Evolutionary conservation across 495 filamentous ascomycete species (phyloP), one percentile per base, ranked within the genome.

Genomic region (Neurospora sp.): DNA sequence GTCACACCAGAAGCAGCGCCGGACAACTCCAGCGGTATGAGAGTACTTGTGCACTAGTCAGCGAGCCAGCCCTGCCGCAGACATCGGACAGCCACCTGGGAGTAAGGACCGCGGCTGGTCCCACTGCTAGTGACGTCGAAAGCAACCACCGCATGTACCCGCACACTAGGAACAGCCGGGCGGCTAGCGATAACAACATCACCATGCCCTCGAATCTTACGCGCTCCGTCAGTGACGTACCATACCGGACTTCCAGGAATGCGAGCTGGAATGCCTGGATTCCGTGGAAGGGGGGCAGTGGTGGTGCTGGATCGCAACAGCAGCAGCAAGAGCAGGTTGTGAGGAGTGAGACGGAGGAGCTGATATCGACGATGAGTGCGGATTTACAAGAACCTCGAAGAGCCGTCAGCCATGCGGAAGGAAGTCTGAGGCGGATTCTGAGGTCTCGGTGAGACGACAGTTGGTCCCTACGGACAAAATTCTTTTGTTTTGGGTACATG

Each of bases 31-130:
- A 46, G 48, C 69, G 71, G 10, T 39, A 35, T 11, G 75, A 40
- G 68, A 72, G 31, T 10, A 71, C 79, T 22, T 78, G 78, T 5
- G 78, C 77, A 18, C 77, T 86, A 37, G 76, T 83, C 40, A 82
- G 85, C 74, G 80, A 85, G 38, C 83, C 83, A 1, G 84, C 83
- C n/a, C 76, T 78, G n/a, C 85, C 85, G 16, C 81, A 85, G 71
- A 85, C 83, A 1, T 85, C 82, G 5, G 76, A 65, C 20, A 82
- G 76, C 42, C 78, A 83, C 35, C 75, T 84, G 0, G 81, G 81
- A 31, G 80, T 83, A 38, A 77, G 77, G 22, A 82, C 82, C 18
- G 75, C 68, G 46, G 71, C 77, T 38, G 71, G 8, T 39, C 22
- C 27, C 6, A 16, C 22, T 6, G 53, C 39, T 4, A 39, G 10